Conservation (phyloP, 306 rosid genomes). For the Acacia confusa region DNA sequence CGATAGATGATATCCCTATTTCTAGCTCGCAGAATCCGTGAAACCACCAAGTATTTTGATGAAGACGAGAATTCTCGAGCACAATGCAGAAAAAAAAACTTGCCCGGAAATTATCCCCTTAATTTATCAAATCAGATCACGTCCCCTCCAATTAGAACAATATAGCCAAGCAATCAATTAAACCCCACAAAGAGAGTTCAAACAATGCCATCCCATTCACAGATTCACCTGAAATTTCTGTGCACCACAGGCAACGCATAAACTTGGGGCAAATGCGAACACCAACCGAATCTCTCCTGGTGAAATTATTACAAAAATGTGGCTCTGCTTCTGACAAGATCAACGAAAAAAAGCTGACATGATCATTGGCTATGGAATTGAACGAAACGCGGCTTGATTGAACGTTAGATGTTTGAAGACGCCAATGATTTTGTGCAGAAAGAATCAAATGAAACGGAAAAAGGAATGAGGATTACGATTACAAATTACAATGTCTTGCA, state of each 20-base stretch:
- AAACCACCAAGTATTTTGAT: conserved; percentile 41
- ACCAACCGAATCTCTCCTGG: conserved; percentile 14
- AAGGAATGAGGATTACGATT: not conserved
- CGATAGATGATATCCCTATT: conserved; percentile 26
- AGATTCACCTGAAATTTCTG: conserved; percentile 1
- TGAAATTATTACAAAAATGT: conserved; percentile 30
- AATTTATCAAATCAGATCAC: conserved; percentile 36
- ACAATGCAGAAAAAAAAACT: conserved; percentile 20
- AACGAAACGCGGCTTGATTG: conserved; percentile 25
- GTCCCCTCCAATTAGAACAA: conserved; percentile 2
- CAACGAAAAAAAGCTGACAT: conserved; percentile 40
- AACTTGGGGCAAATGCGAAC: conserved; percentile 2
- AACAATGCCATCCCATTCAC: conserved; percentile 24
- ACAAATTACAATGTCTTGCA: not conserved
- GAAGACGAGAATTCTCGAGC: conserved; percentile 29
- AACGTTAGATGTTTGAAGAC: conserved; percentile 35
- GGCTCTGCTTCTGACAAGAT: conserved; percentile 52
- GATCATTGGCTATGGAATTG: conserved; percentile 10
- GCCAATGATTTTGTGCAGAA: not conserved
- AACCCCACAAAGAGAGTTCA: conserved; percentile 33
- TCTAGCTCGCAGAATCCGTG: conserved; percentile 13
- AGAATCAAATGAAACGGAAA: conserved; percentile 13
- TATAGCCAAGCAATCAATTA: not conserved
- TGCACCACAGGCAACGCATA: not conserved
- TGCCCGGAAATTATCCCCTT: not conserved